Base-by-base conservation (phyloP, 805 yeast genomes). In the Wickerhamomyces bisporus region DNA sequence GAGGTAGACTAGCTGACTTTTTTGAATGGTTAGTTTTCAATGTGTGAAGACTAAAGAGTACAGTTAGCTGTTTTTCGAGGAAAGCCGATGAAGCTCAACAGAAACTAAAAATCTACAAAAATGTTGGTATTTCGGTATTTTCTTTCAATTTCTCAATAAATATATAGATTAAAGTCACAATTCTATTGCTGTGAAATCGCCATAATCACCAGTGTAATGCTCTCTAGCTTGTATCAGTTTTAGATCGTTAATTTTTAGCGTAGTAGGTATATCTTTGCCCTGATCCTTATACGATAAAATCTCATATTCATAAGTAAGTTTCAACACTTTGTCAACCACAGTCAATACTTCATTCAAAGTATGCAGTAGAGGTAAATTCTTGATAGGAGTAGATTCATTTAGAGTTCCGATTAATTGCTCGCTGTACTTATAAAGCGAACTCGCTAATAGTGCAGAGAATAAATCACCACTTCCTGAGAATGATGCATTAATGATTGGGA, bases 401-500 rank as follows among this genome's bases (percentile, higher is more conserved):
- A 38, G 42, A 2, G 32, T 34, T 3, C 40, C 35, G 11, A 30
- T 44, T 9, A 28, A 25, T 18, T 27, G 36, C 13, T 44, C 49
- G 17, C 21, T 39, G 23, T 53, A 54, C 46, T 62, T 57, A 39
- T 63, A 62, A 44, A 70, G 70, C 2, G 65, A 57, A 46, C 81
- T 75, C 3, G 81, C 67, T 15, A 83, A 45, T 13, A 84, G 52
- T 1, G 81, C 87, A 3, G 79, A 66, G 55, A 83, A 81, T 14
- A 84, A 58, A 53, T 84, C 93, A 3, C 93, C 93, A 41, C 85
- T 73, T 1, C 93, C 93, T 29, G 77, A 79, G 54, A 82, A 83
- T 2, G 66, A 61, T 9, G 87, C 86, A 16, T 71, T 61, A 11
- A 83, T 73, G 46, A 63, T 60, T 5, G 68, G 63, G 2, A 79